Percentiles rank a stretch among this genome's conserved stretches.
These are phyloP conservation scores for Ceratobasidium sp. DNA, from an alignment of 1,284 basidiomycete genomes.

Conservation along the genomic window DNA sequence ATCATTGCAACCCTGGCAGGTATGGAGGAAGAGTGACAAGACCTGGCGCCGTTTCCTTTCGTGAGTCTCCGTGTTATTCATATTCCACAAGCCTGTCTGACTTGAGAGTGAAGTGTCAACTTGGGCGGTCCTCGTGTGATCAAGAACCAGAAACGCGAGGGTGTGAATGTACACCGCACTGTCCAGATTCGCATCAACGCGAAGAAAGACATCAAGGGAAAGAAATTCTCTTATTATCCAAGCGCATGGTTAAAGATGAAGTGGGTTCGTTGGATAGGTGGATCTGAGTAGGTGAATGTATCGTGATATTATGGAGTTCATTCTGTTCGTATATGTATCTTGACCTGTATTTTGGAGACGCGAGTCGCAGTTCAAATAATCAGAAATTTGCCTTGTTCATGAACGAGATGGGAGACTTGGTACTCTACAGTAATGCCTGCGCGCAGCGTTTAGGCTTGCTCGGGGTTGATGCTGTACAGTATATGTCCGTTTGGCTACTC, in stretches of 20 bases:
- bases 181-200: constrained; percentile 23
- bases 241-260: background rate
- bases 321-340: too few species aligned
- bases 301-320: too few species aligned
- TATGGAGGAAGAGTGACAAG: constrained; percentile 34
- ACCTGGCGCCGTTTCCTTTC: constrained; percentile 26
- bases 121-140: constrained; percentile 31
- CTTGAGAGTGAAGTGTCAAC: constrained; percentile 12
- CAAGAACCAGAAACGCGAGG: constrained; percentile 35
- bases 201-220: constrained; percentile 1
- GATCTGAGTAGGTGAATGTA: background rate
- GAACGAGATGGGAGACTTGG: too few species aligned
- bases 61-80: background rate
- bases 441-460: too few species aligned
- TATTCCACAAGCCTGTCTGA: background rate
- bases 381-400: too few species aligned
- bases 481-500: too few species aligned
- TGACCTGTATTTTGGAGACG: too few species aligned
- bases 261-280: constrained; percentile 29
- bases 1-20: background rate
- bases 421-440: too few species aligned
- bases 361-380: too few species aligned
- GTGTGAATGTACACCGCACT: constrained; percentile 35
- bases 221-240: constrained; percentile 22
- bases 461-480: too few species aligned